Base-by-base conservation (phyloP, 208 protist species). In the Phytomonas sp. region DNA sequence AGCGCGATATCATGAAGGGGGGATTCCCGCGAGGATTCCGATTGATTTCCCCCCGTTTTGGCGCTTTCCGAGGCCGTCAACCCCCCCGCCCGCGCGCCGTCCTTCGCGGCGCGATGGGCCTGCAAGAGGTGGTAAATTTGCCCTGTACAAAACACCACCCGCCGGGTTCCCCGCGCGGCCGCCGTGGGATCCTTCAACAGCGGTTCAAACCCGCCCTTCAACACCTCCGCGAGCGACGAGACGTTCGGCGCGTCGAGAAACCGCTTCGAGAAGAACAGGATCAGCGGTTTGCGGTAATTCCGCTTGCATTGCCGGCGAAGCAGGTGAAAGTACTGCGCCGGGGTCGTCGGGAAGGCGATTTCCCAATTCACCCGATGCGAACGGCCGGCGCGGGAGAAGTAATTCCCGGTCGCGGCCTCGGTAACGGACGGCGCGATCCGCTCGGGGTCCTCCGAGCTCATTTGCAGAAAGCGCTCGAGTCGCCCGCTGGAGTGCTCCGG, bases 241-340 rank as follows among this genome's bases (percentile, higher is more conserved):
- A 90, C 86, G 72, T 94, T 94, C 59, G 88, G 91, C 9, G 89
- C 76, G n/a, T 92, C 89, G 62, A 97, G 78, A 78, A 87, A 94
- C 66, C 89, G 80, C 81, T 97, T 97, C 26, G 91, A 92, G 76
- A 94, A 96, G 82, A 97, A 88, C 60, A 99, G 83, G 60, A 99
- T 83, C 60, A 99, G 91, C n/a, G 98, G 88, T 77, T 99, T 99
- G 71, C 98, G 93, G 89, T 99, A 99, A 69, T 99, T 86, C 62
- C 98, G 85, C 80, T 92, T 89, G 53, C 99, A 70, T 80, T 99
- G 98, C 53, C 98, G 92, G 51, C 98, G 86, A 0, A 99, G 85
- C 7, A 98, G 85, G 78, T 99, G 98, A 89, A 99, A 99, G 90
- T 99, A 99, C 81, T 99, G 98, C 31, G 98, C 98, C 6, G 98